Evolutionary conservation across 768 basidiomycete genomes (phyloP).

Genomic region (Suillus fuscotomentosus): DNA sequence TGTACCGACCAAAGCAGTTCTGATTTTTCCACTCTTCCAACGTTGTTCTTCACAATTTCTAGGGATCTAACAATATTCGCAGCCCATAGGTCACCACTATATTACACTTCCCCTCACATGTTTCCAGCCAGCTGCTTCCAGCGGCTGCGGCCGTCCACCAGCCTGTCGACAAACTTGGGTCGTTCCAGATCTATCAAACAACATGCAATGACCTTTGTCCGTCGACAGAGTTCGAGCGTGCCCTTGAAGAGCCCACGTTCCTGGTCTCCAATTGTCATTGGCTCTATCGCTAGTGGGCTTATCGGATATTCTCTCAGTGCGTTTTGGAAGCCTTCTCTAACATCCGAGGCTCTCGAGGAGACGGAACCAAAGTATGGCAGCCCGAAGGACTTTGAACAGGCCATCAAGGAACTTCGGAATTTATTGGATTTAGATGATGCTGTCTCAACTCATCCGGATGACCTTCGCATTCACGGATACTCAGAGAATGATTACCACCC

Average conservation of each 20-base stretch:
- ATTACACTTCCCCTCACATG: neutral
- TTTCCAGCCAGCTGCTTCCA: conserved; percentile 2
- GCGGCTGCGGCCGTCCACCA: conserved; percentile 3
- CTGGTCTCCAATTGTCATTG: conserved; percentile 5
- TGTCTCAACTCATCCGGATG: conserved; percentile 52
- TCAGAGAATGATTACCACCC: conserved; percentile 51
- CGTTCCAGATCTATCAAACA: neutral
- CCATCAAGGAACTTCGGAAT: conserved; percentile 47
- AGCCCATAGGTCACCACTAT: neutral
- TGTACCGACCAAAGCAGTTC: neutral
- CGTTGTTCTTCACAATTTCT: neutral
- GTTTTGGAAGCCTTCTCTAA: conserved; percentile 8
- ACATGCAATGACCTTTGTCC: neutral
- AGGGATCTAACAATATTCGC: neutral
- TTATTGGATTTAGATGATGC: conserved; percentile 34
- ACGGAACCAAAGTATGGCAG: conserved; percentile 44
- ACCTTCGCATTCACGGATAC: conserved; percentile 53
- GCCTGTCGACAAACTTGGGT: conserved; percentile 6
- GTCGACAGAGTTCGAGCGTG: conserved; percentile 1
- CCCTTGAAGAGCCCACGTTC: neutral
- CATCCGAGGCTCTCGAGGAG: conserved; percentile 1
- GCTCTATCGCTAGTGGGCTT: conserved; percentile 6
- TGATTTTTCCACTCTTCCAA: conserved; percentile 5
- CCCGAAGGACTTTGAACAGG: conserved; percentile 48
- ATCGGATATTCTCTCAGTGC: conserved; percentile 24